Percentiles rank a stretch among this genome's conserved stretches.
phyloP scores from a whole-genome alignment of 2,329 filamentous ascomycete species.

The Aspergillus brasiliensis region DNA sequence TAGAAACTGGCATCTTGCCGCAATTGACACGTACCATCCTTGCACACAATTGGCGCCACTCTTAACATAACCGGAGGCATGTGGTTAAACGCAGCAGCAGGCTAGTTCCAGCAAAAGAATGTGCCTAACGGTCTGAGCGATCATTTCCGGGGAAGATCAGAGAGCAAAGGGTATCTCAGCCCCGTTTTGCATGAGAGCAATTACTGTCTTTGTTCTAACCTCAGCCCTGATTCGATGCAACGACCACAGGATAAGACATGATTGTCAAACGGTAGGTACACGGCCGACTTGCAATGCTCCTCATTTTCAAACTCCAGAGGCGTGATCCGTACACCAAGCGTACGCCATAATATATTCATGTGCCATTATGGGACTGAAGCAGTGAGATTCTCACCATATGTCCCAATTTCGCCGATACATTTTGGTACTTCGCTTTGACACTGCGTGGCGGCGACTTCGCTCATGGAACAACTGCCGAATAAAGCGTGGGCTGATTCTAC shows the following conservation, averaged over 20 bases:
- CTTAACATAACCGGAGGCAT: slow-evolving; percentile 10
- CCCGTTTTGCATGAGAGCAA: neutral
- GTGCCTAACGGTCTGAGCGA: slow-evolving; percentile 1
- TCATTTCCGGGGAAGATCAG: neutral
- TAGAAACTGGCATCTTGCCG: neutral
- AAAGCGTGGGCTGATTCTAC: neutral
- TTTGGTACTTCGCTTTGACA: neutral
- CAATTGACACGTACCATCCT: slow-evolving; percentile 1
- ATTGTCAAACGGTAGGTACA: neutral
- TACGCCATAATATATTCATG: slow-evolving; percentile 9
- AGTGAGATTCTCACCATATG: too few relatives aligned
- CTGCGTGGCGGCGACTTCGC: neutral
- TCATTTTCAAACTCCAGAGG: neutral
- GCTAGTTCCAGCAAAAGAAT: slow-evolving; percentile 1
- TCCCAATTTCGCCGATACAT: neutral
- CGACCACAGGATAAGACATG: neutral
- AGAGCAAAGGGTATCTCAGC: neutral
- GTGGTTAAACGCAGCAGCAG: slow-evolving; percentile 4
- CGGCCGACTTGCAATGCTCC: slow-evolving; percentile 4
- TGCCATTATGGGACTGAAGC: neutral
- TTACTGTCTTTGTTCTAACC: neutral
- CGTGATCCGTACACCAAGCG: too few relatives aligned
- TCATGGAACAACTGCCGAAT: neutral
- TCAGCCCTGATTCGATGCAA: neutral
- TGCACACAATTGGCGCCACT: slow-evolving; percentile 12